A percentile compares a stretch with the other conserved stretches of the same genome.
phyloP scores from a whole-genome alignment of 2,329 filamentous ascomycete genomes.

The Didymella segeticola region DNA sequence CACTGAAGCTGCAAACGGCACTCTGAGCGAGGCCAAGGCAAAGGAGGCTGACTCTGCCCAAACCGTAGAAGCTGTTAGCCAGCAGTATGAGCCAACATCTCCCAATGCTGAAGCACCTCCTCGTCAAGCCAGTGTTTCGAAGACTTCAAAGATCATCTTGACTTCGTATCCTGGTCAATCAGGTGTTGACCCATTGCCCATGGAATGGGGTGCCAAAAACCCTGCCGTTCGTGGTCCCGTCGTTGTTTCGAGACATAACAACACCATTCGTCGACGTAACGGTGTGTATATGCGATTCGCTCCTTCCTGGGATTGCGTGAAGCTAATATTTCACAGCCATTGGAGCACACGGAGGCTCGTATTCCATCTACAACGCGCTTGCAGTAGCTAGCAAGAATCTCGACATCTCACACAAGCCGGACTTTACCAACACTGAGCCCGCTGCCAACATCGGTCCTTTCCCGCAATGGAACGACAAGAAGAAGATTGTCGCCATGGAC shows the following conservation, averaged over 20 bases:
- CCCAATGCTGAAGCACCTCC: slow-evolving; percentile 40
- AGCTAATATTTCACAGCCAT: slow-evolving; percentile 57
- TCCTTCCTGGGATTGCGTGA: neutral
- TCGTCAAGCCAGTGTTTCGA: slow-evolving; percentile 53
- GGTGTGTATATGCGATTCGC: slow-evolving; percentile 56
- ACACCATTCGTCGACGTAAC: slow-evolving; percentile 81
- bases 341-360: slow-evolving; percentile 83
- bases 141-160: slow-evolving; percentile 69
- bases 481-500: slow-evolving; percentile 98
- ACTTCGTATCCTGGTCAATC: slow-evolving; percentile 93
- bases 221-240: slow-evolving; percentile 81
- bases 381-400: slow-evolving; percentile 92
- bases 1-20: slow-evolving; percentile 29
- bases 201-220: slow-evolving; percentile 86
- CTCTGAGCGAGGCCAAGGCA: slow-evolving; percentile 33
- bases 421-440: slow-evolving; percentile 87
- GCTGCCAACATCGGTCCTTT: slow-evolving; percentile 90
- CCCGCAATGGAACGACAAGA: slow-evolving; percentile 84
- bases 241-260: slow-evolving; percentile 78
- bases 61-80: slow-evolving; percentile 48
- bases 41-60: slow-evolving; percentile 44
- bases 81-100: slow-evolving; percentile 49
- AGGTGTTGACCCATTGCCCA: slow-evolving; percentile 86
- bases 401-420: slow-evolving; percentile 77
- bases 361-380: slow-evolving; percentile 93